Percentiles rank a stretch among this genome's conserved stretches.
These are phyloP conservation scores for Cenchrus americanus DNA, from an alignment of 176 grass and related monocot genomes.

Conservation along the genomic window DNA sequence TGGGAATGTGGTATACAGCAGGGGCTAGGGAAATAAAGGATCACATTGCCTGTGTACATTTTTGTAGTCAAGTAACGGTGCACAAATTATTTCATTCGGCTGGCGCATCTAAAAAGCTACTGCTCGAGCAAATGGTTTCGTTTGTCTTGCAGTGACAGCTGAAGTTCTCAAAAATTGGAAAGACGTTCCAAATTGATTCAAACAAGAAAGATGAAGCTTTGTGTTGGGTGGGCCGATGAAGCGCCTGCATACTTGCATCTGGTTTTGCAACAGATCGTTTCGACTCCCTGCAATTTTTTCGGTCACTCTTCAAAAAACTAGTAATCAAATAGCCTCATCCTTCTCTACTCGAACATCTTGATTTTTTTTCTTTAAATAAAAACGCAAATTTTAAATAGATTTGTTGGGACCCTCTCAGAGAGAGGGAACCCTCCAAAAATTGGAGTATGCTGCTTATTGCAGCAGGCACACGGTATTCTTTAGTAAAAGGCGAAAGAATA, in stretches of 20 bases:
- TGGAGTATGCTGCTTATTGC: background rate
- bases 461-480: slow-evolving; percentile 70
- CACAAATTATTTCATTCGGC: too few species aligned
- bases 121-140: background rate
- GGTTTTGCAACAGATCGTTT: too few species aligned
- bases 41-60: slow-evolving; percentile 15
- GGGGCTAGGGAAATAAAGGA: background rate
- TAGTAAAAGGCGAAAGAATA: slow-evolving; percentile 92
- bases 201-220: too few species aligned
- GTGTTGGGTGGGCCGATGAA: too few species aligned
- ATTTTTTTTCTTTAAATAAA: too few species aligned
- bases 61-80: background rate
- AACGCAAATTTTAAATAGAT: too few species aligned
- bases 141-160: background rate
- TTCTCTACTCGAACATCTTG: too few species aligned
- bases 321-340: too few species aligned
- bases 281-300: too few species aligned
- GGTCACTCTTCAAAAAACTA: too few species aligned
- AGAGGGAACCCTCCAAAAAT: background rate
- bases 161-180: background rate
- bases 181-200: background rate
- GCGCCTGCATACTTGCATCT: too few species aligned
- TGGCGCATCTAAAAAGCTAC: too few species aligned
- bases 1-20: background rate
- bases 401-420: background rate